Base-by-base conservation (phyloP, 2,329 filamentous ascomycete species). In the Colletotrichum shisoi region DNA sequence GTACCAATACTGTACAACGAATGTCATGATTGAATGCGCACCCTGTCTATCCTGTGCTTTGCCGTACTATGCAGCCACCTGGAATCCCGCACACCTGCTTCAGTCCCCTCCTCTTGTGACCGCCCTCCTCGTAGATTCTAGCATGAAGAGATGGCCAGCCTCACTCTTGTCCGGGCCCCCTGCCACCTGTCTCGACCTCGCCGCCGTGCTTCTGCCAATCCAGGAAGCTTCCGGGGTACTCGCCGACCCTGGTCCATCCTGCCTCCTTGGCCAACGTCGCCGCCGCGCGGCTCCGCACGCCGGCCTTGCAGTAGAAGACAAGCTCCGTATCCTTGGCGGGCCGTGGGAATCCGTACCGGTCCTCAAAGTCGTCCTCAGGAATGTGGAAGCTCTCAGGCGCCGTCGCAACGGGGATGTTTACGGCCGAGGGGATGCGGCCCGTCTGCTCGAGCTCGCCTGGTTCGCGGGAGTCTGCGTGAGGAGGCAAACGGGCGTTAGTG, bases 231-330 rank as follows among this genome's bases (percentile, higher is more conserved):
- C 91, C 91, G 2, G 84, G 81, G 74, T 92, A 94, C 79, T 93
- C 91, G 21, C 87, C 87, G 0, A 91, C 87, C 8, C 84, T 85
- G 56, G 80, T 78, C 84, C 91, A 98, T 11, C 94, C 94, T 2
- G 89, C 90, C 75, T 91, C 85, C 72, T 83, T 82, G 37, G 95
- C 95, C 76, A 97, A 78, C 70, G 85, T 84, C 7, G 93, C 93
- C 7, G 94, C 94, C 0, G 91, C 87, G 52, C 84, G 82, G 72
- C 92, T 93, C 75, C 95, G 84, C 70, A 98, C 92, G 2, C 95
- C 95, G 0, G 94, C 89, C 81, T 93, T 96, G 80, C 95, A 99
- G 78, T 97, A 98, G 74, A 98, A 95, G 4, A 98, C 84, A 15
- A 97, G 77, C 70, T 86, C 82, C 39, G 78, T 76, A 51, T 86